These are phyloP conservation scores for Arabis alpina DNA, from an alignment of 345 rosid genomes.

Conservation along the genomic window DNA sequence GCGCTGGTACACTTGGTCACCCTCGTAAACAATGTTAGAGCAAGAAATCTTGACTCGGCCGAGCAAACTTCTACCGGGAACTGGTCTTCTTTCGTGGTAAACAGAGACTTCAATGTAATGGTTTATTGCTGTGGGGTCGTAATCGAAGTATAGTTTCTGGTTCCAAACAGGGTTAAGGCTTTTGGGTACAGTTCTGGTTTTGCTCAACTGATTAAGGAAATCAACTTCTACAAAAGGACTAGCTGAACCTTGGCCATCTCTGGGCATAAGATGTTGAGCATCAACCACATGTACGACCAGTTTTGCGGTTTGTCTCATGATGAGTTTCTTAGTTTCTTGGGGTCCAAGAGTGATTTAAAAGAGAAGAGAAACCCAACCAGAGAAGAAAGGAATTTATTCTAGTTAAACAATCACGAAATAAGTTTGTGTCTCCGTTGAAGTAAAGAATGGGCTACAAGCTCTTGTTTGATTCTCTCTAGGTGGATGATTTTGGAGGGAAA, in stretches of 20 bases:
- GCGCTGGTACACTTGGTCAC: constrained; percentile 58
- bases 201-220: constrained; percentile 54
- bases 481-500: constrained; percentile 34
- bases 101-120: constrained; percentile 48
- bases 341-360: constrained; percentile 42
- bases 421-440: constrained; percentile 41
- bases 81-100: constrained; percentile 53
- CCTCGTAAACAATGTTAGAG: constrained; percentile 52
- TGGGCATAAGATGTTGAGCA: constrained; percentile 61
- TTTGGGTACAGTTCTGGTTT: constrained; percentile 53
- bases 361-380: constrained; percentile 44
- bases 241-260: constrained; percentile 60
- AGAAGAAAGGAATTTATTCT: constrained; percentile 64
- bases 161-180: constrained; percentile 57
- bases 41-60: constrained; percentile 53
- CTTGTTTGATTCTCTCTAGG: too few species aligned
- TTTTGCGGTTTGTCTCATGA: constrained; percentile 47
- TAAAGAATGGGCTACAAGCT: constrained; percentile 71
- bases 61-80: constrained; percentile 54
- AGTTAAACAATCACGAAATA: constrained; percentile 34
- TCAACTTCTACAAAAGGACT: constrained; percentile 59
- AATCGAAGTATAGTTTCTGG: constrained; percentile 55
- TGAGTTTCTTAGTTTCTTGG: constrained; percentile 42
- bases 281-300: constrained; percentile 56
- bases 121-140: constrained; percentile 32